phyloP scores from a whole-genome alignment of 2,329 filamentous ascomycete species.

The Fonsecaea multimorphosa region DNA sequence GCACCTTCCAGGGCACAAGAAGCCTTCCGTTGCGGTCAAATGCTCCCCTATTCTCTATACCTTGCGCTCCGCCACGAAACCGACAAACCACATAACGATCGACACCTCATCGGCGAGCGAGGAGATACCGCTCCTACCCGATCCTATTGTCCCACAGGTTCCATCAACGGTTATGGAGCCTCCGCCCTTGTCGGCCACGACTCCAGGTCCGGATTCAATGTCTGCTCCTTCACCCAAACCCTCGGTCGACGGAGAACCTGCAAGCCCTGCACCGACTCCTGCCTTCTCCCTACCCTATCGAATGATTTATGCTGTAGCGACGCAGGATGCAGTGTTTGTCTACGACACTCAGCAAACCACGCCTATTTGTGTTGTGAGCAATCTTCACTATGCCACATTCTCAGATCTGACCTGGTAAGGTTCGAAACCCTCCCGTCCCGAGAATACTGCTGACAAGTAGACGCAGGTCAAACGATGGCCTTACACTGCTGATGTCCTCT shows the following conservation, averaged over 20 bases:
- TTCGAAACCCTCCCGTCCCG: constrained; percentile 24
- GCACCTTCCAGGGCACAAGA: constrained; percentile 95
- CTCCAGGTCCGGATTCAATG: constrained; percentile 58
- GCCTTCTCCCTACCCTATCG: constrained; percentile 88
- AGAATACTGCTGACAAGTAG: constrained; percentile 37
- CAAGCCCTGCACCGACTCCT: constrained; percentile 61
- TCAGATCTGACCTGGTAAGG: constrained; percentile 92
- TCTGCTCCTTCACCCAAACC: constrained; percentile 53
- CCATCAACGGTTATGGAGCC: constrained; percentile 80
- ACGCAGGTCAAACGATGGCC: constrained; percentile 73
- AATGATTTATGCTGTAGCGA: constrained; percentile 95
- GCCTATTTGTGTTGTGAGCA: constrained; percentile 92
- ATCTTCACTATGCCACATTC: constrained; percentile 95
- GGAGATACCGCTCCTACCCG: constrained; percentile 83
- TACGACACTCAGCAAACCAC: constrained; percentile 98
- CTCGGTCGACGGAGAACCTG: constrained; percentile 44
- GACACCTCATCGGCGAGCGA: constrained; percentile 85
- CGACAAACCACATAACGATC: constrained; percentile 88
- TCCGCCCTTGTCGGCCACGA: constrained; percentile 63
- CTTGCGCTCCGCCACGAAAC: constrained; percentile 69
- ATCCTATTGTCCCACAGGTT: constrained; percentile 68
- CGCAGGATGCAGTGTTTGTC: constrained; percentile 89
- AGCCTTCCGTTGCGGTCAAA: constrained; percentile 92
- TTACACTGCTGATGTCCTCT: constrained; percentile 89
- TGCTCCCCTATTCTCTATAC: constrained; percentile 92